phyloP scores from a whole-genome alignment of 139 green algal genomes.

The Chlamydomonas incerta region DNA sequence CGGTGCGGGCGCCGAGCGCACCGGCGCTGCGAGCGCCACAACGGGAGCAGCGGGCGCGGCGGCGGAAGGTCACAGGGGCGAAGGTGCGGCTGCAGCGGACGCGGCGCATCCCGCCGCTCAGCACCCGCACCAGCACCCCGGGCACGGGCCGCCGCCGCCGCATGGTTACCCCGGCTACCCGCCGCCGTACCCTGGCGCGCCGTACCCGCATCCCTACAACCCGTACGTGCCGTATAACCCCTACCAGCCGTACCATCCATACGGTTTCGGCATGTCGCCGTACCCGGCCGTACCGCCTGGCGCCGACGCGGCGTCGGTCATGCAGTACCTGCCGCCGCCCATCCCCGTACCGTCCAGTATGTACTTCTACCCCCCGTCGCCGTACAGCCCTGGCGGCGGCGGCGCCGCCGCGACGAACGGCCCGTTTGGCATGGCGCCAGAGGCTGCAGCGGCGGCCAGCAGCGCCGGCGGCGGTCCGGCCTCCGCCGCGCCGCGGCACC shows the following conservation, averaged over 20 bases:
- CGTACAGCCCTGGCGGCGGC: too few species aligned
- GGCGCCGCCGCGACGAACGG: too few species aligned
- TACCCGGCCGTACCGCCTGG: not conserved
- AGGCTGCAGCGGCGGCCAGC: too few species aligned
- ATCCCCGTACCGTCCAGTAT: conserved; percentile 16
- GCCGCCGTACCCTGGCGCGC: not conserved
- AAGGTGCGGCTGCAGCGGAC: not conserved
- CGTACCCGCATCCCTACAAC: conserved; percentile 2
- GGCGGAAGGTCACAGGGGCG: not conserved
- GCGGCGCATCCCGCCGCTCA: not conserved
- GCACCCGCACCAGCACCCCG: not conserved
- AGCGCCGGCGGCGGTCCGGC: not conserved
- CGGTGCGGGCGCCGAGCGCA: not conserved
- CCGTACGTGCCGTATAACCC: not conserved
- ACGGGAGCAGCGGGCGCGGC: not conserved
- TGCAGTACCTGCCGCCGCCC: conserved; percentile 39
- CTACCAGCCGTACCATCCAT: not conserved
- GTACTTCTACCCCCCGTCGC: not conserved
- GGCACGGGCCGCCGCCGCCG: not conserved
- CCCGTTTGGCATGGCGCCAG: too few species aligned
- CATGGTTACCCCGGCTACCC: too few species aligned
- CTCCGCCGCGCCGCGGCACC: not conserved
- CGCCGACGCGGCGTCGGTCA: not conserved
- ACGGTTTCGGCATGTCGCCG: not conserved
- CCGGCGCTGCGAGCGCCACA: not conserved